Evolutionary conservation across 352 stramenopile genomes (phyloP), one percentile per base, ranked within the genome.

Genomic region (Globisporangium iwayamae): DNA sequence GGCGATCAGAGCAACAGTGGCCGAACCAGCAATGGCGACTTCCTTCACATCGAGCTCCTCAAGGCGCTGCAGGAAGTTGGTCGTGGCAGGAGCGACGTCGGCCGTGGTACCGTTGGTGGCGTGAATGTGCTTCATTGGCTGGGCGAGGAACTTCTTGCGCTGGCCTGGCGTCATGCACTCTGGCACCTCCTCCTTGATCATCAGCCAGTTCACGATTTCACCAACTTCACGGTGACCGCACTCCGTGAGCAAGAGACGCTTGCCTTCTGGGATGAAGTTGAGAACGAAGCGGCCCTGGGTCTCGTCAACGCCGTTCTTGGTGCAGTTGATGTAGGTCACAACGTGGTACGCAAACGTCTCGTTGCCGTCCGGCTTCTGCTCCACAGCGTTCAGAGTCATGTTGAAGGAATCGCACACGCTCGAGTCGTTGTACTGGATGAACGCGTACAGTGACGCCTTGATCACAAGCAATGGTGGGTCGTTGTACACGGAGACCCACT

Each of bases 71-170:
- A 91, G 74, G 54, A 93, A 93, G 58, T 93, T 73, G 4, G 84
- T 91, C 69, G 79, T 63, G 28, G 74, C 66, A 16, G 80, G 77
- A 32, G 83, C 73, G 1, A 66, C 64, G 22, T 85, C 79, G 0
- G 48, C 45, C 0, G 67, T 45, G 20, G 79, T 87, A 54, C 78
- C 84, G 66, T 90, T 93, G 64, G 47, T 81, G 32, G 82, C 79
- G 76, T 93, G 82, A 18, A 93, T 87, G 74, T 95, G 84, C 75
- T 95, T 93, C 78, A 95, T 89, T 22, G 84, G 86, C 74, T 95
- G 86, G 0, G 79, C 69, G 10, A 95, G 70, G 78, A 91, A 95
- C 58, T 82, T 80, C 75, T 87, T 88, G 65, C 86, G 86, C 72
- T 93, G 78, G 7, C 63, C 53, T 0, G 84, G 84, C 9, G 86